phyloP scores from a whole-genome alignment of 2,329 filamentous ascomycete species.

The Hypoxylon sp. region DNA sequence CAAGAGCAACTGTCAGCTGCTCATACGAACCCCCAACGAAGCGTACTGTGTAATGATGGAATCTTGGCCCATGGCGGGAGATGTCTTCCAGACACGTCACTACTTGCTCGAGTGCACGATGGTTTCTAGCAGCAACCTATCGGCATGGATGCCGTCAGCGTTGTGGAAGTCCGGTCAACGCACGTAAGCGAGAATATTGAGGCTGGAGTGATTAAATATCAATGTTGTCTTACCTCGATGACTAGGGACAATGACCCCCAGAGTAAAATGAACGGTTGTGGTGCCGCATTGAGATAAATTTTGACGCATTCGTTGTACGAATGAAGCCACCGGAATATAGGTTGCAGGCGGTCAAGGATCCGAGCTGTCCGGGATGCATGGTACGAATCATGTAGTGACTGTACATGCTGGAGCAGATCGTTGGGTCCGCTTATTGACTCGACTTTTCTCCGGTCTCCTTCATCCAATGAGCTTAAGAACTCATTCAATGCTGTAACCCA shows the following conservation, averaged over 20 bases:
- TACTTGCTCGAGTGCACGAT: conserved; percentile 6
- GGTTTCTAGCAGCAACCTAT: conserved; percentile 6
- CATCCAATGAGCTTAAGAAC: conserved; percentile 5
- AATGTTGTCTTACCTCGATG: conserved; percentile 15
- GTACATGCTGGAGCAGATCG: conserved; percentile 4
- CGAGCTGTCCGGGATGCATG: background rate
- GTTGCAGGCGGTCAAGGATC: background rate
- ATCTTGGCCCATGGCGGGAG: conserved; percentile 10
- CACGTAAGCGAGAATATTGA: background rate
- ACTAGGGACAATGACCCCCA: conserved; percentile 1
- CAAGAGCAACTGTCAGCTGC: background rate
- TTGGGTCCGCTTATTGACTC: background rate
- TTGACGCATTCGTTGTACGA: conserved; percentile 10
- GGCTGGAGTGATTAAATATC: background rate
- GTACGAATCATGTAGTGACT: background rate
- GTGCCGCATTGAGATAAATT: conserved; percentile 3
- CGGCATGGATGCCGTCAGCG: background rate
- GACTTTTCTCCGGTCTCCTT: conserved; percentile 3
- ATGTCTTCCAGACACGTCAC: conserved; percentile 3
- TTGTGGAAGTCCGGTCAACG: background rate
- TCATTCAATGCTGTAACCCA: conserved; percentile 7
- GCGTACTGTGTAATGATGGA: conserved; percentile 10
- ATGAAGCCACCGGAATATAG: background rate
- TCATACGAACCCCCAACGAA: conserved; percentile 1
- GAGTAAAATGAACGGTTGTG: background rate